phyloP scores from a whole-genome alignment of 441 rosid species.

The Populus tomentosa region DNA sequence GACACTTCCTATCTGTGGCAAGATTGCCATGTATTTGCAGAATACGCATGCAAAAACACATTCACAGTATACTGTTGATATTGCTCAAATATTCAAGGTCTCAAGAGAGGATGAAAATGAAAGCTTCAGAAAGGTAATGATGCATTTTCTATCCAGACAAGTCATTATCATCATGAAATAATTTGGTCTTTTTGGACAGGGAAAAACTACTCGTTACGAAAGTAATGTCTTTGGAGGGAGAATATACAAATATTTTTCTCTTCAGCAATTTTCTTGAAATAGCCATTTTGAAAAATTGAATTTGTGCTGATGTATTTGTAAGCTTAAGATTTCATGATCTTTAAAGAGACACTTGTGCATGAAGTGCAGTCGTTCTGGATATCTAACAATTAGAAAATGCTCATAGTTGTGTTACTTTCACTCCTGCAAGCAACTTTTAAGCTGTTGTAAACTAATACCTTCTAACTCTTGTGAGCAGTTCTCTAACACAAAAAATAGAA shows the following conservation, averaged over 20 bases:
- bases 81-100: constrained; percentile 65
- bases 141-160: constrained; percentile 2
- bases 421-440: neutral
- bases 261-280: neutral
- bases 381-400: neutral
- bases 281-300: neutral
- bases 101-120: constrained; percentile 60
- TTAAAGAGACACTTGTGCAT: neutral
- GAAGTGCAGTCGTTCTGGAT: neutral
- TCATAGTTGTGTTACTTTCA: neutral
- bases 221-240: neutral
- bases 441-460: constrained; percentile 1
- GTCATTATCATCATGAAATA: neutral
- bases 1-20: constrained; percentile 9
- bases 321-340: neutral
- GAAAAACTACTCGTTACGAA: neutral
- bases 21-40: constrained; percentile 69
- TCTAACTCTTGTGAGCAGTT: constrained; percentile 41
- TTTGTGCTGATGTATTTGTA: neutral
- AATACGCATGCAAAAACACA: constrained; percentile 88
- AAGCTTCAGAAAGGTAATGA: constrained; percentile 53
- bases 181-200: neutral
- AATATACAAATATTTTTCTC: neutral
- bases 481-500: constrained; percentile 52
- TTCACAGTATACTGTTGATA: constrained; percentile 57